Evolutionary conservation across 75 land plant genomes (phyloP).

Genomic region (Picea glauca): DNA sequence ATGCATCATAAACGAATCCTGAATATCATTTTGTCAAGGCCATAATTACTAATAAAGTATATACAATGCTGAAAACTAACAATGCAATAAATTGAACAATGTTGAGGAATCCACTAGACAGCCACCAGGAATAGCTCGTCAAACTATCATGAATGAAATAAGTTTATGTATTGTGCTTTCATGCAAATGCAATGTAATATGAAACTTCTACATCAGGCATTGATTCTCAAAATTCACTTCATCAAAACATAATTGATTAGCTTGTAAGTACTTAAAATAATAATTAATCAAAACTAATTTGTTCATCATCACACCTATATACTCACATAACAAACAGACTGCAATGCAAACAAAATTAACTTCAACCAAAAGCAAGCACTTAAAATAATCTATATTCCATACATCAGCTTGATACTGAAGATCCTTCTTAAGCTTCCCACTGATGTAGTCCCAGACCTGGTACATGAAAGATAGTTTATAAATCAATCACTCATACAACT

Average conservation of each 20-base stretch:
- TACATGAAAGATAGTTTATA: neutral
- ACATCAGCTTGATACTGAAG: slow-evolving; percentile 99
- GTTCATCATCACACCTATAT: neutral
- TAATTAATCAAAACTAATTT: neutral
- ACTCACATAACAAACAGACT: neutral
- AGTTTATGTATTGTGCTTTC: neutral
- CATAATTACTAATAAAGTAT: neutral
- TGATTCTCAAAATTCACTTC: neutral
- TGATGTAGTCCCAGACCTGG: slow-evolving; percentile 97
- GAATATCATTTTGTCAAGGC: slow-evolving; percentile 12
- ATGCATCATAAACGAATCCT: slow-evolving; percentile 99
- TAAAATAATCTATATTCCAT: slow-evolving; percentile 18
- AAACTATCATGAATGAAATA: neutral
- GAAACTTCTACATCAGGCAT: neutral
- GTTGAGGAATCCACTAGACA: neutral
- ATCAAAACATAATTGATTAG: neutral
- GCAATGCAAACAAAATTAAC: neutral
- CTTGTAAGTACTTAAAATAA: neutral
- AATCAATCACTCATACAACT: neutral
- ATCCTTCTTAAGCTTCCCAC: slow-evolving; percentile 98
- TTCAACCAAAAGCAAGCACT: slow-evolving; percentile 5
- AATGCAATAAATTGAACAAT: neutral
- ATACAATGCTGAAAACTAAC: neutral
- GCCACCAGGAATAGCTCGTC: neutral
- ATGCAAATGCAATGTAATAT: neutral